These are phyloP conservation scores for Hypoxylon rubiginosum DNA, from an alignment of 2,329 filamentous ascomycete species.

Conservation along the genomic window DNA sequence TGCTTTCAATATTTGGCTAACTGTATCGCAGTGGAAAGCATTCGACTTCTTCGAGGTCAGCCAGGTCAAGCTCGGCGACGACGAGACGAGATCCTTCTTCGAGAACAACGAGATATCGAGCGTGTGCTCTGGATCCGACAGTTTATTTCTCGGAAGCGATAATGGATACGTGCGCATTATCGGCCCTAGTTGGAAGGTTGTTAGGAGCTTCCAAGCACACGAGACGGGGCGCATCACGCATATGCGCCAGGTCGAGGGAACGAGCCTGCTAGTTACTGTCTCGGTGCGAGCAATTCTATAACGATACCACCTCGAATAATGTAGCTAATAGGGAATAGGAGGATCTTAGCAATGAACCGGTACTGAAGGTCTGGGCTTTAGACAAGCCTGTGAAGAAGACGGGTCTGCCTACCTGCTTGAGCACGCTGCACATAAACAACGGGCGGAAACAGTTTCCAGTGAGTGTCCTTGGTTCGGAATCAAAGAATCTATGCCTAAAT, in stretches of 20 bases:
- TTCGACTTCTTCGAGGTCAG: slow-evolving; percentile 99
- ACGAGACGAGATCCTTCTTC: slow-evolving; percentile 82
- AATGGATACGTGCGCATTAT: slow-evolving; percentile 91
- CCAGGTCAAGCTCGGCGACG: slow-evolving; percentile 83
- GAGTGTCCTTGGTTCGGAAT: slow-evolving; percentile 48
- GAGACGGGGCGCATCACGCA: slow-evolving; percentile 85
- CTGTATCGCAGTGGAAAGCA: slow-evolving; percentile 89
- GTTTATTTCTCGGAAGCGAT: slow-evolving; percentile 87
- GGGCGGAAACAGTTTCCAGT: slow-evolving; percentile 94
- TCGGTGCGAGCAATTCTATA: slow-evolving; percentile 61
- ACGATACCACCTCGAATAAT: background rate
- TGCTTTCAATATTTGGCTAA: slow-evolving; percentile 29
- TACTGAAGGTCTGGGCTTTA: slow-evolving; percentile 97
- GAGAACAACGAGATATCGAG: slow-evolving; percentile 86
- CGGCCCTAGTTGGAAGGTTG: slow-evolving; percentile 86
- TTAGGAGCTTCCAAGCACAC: slow-evolving; percentile 89
- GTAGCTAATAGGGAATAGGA: slow-evolving; percentile 67
- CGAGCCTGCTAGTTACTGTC: slow-evolving; percentile 86
- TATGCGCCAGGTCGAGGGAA: slow-evolving; percentile 92
- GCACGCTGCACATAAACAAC: slow-evolving; percentile 88
- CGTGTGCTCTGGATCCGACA: slow-evolving; percentile 88
- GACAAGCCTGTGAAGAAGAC: slow-evolving; percentile 96
- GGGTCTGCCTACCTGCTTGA: slow-evolving; percentile 87
- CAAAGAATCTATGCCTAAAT: background rate
- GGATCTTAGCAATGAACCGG: slow-evolving; percentile 87